A percentile compares a stretch with the other conserved stretches of the same genome.
Evolutionary conservation across 1,139 yeast species (phyloP).

Genomic region (Debaryomycetaceae sp.): DNA sequence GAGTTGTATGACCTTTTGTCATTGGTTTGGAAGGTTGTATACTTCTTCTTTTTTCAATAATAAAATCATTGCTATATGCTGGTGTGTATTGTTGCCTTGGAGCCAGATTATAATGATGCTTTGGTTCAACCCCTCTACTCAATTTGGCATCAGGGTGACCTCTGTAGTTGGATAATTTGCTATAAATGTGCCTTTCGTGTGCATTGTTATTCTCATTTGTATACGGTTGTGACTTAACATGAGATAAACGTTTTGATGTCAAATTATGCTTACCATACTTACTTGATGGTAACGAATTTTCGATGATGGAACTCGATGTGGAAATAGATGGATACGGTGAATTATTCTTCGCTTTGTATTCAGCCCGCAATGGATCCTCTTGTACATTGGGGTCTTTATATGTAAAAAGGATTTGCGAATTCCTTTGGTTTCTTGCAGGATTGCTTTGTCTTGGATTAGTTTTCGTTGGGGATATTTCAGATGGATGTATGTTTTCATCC

Average conservation of each 20-base stretch:
- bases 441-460: constrained; percentile 2
- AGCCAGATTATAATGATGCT: not conserved
- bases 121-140: not conserved
- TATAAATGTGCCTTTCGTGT: not conserved
- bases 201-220: not conserved
- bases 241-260: constrained; percentile 17
- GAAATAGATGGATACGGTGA: constrained; percentile 21
- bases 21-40: not conserved
- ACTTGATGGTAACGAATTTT: constrained; percentile 14
- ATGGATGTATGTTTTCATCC: constrained; percentile 1
- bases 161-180: not conserved
- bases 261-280: constrained; percentile 15
- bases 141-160: not conserved
- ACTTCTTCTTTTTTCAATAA: not conserved
- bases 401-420: constrained; percentile 32
- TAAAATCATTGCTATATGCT: not conserved
- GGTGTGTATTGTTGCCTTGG: not conserved
- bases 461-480: constrained; percentile 4
- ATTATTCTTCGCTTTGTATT: constrained; percentile 9
- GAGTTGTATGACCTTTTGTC: not conserved
- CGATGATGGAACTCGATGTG: constrained; percentile 11
- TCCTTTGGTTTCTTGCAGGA: constrained; percentile 15
- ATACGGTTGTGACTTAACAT: constrained; percentile 8
- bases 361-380: constrained; percentile 1
- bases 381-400: constrained; percentile 23